Conservation (phyloP, 2,329 filamentous ascomycete species). For the Pezicula carpinea region DNA sequence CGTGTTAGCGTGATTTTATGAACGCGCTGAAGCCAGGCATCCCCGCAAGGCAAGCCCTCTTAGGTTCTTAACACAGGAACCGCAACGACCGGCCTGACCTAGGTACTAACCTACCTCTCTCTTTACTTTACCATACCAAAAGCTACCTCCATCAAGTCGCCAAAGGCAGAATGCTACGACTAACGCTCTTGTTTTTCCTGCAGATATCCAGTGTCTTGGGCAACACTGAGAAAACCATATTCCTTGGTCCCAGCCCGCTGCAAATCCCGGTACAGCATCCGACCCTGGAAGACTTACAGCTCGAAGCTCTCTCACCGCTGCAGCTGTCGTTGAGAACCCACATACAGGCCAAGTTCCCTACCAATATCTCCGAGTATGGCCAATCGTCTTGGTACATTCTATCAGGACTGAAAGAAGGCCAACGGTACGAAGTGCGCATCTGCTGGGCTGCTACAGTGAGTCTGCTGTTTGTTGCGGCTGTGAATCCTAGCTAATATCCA, state of each 20-base stretch:
- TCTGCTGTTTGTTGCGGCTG: slow-evolving; percentile 16
- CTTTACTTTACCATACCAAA: too few species aligned
- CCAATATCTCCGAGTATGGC: slow-evolving; percentile 45
- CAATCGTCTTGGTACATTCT: slow-evolving; percentile 75
- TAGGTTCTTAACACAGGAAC: not conserved
- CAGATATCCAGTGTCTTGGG: slow-evolving; percentile 38
- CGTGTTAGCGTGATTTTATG: not conserved
- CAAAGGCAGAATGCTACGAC: slow-evolving; percentile 8
- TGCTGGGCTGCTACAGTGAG: slow-evolving; percentile 92
- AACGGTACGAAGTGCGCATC: slow-evolving; percentile 84
- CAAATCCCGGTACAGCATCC: slow-evolving; percentile 51
- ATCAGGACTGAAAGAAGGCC: slow-evolving; percentile 60
- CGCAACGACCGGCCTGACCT: not conserved
- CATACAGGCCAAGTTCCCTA: slow-evolving; percentile 66
- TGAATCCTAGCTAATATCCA: slow-evolving; percentile 9
- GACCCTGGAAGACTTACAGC: slow-evolving; percentile 54
- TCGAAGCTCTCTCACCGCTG: slow-evolving; percentile 60
- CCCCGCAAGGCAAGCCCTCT: not conserved
- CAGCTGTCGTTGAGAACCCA: slow-evolving; percentile 54
- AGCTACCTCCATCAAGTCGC: not conserved
- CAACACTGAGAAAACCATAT: slow-evolving; percentile 91
- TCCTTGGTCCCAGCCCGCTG: slow-evolving; percentile 63
- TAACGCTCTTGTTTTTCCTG: slow-evolving; percentile 14
- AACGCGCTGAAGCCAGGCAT: not conserved
- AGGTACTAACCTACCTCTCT: too few species aligned